phyloP scores from a whole-genome alignment of 768 basidiomycete species.

The Lactarius vividus region DNA sequence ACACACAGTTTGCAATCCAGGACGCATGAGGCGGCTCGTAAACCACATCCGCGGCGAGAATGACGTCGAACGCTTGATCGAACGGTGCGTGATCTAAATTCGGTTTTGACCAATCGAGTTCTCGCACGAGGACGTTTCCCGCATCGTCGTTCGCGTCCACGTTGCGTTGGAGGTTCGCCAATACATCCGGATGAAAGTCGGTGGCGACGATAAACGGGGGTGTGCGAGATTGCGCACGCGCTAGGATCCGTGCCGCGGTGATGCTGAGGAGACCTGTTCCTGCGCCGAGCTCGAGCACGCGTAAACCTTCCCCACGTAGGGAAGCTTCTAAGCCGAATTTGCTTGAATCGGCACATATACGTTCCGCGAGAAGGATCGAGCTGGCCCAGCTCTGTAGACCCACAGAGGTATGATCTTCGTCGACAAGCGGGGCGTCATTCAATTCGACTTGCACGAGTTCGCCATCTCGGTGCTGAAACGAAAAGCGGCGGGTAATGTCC shows the following conservation, averaged over 20 bases:
- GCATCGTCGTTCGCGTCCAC: slow-evolving; percentile 49
- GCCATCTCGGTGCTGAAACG: slow-evolving; percentile 37
- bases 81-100: slow-evolving; percentile 33
- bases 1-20: slow-evolving; percentile 67
- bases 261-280: slow-evolving; percentile 86
- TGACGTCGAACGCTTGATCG: slow-evolving; percentile 54
- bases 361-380: slow-evolving; percentile 66
- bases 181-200: slow-evolving; percentile 76
- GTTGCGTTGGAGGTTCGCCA: slow-evolving; percentile 64
- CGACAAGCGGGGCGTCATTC: slow-evolving; percentile 65
- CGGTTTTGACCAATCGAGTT: slow-evolving; percentile 67
- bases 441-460: slow-evolving; percentile 49
- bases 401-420: slow-evolving; percentile 71
- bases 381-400: slow-evolving; percentile 87
- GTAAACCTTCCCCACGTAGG: slow-evolving; percentile 1
- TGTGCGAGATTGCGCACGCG: slow-evolving; percentile 13
- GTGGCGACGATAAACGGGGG: slow-evolving; percentile 55
- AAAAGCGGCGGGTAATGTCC: slow-evolving; percentile 50
- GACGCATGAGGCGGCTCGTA: slow-evolving; percentile 68
- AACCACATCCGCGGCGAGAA: slow-evolving; percentile 78
- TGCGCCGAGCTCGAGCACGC: slow-evolving; percentile 76
- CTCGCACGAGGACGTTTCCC: slow-evolving; percentile 41
- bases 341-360: slow-evolving; percentile 51
- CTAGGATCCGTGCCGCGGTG: slow-evolving; percentile 50
- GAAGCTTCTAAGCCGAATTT: slow-evolving; percentile 37